phyloP scores from a whole-genome alignment of 768 basidiomycete genomes.

The Artomyces pyxidatus region DNA sequence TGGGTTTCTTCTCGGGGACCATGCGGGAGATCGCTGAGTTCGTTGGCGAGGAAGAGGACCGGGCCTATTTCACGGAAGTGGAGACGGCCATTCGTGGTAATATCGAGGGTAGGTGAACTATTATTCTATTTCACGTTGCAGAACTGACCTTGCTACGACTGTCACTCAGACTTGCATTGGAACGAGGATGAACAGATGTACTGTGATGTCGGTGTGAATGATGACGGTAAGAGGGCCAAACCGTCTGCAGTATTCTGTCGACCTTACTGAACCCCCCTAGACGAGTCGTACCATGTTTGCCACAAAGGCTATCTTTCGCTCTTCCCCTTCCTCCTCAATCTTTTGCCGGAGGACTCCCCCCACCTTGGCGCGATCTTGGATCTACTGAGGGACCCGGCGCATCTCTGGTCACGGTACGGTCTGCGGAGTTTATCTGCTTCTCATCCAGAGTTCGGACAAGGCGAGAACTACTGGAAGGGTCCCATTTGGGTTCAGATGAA shows the following conservation, averaged over 20 bases:
- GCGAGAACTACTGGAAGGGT: constrained; percentile 97
- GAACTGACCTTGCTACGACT: neutral
- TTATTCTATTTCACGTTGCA: neutral
- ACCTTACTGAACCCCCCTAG: no score
- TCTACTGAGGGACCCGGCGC: constrained; percentile 67
- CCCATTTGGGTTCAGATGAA: constrained; percentile 99
- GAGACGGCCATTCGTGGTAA: constrained; percentile 79
- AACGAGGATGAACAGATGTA: constrained; percentile 86
- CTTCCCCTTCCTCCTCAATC: constrained; percentile 84
- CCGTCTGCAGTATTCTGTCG: no score
- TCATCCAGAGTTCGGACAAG: constrained; percentile 84
- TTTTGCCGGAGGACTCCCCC: constrained; percentile 69
- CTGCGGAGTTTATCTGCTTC: constrained; percentile 81
- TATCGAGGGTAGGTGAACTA: constrained; percentile 57
- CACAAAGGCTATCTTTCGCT: constrained; percentile 90
- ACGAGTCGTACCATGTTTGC: constrained; percentile 88
- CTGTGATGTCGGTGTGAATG: constrained; percentile 80
- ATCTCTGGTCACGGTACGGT: constrained; percentile 90
- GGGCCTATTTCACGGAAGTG: constrained; percentile 62
- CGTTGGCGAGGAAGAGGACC: constrained; percentile 81
- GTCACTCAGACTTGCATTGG: constrained; percentile 84
- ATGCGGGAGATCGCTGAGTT: constrained; percentile 89
- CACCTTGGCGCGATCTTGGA: constrained; percentile 79
- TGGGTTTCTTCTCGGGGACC: constrained; percentile 91
- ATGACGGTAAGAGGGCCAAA: no score